These are phyloP conservation scores for Collybia nuda DNA, from an alignment of 768 basidiomycete species.

Conservation along the genomic window DNA sequence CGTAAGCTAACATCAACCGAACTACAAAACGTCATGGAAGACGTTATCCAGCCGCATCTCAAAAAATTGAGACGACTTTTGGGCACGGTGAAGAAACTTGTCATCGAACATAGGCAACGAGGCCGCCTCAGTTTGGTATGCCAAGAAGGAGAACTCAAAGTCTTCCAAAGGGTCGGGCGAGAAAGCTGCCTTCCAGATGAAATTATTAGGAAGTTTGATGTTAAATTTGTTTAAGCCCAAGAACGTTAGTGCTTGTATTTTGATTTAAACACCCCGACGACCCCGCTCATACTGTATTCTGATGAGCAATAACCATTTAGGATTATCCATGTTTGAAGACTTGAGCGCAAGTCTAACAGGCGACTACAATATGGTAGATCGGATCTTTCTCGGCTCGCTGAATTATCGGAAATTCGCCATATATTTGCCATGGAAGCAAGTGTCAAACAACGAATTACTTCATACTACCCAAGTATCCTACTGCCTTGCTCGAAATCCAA, in stretches of 20 bases:
- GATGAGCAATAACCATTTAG: no score
- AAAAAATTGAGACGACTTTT: conserved; percentile 39
- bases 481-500: no score
- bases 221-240: background rate
- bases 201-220: conserved; percentile 31
- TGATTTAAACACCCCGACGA: no score
- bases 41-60: conserved; percentile 29
- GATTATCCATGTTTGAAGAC: no score
- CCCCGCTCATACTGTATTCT: no score
- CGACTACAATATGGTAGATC: no score
- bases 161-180: conserved; percentile 47
- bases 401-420: no score
- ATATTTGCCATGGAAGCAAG: no score
- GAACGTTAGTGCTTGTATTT: background rate
- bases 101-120: conserved; percentile 49
- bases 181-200: conserved; percentile 47
- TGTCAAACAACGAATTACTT: no score
- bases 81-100: conserved; percentile 45
- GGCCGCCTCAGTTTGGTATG: conserved; percentile 59
- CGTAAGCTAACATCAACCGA: conserved; percentile 38
- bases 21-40: conserved; percentile 27
- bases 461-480: no score
- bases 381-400: no score
- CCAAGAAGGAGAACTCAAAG: conserved; percentile 38
- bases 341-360: no score